Conservation (phyloP, 2,329 filamentous ascomycete genomes). For the Aspergillus fumigatus region DNA sequence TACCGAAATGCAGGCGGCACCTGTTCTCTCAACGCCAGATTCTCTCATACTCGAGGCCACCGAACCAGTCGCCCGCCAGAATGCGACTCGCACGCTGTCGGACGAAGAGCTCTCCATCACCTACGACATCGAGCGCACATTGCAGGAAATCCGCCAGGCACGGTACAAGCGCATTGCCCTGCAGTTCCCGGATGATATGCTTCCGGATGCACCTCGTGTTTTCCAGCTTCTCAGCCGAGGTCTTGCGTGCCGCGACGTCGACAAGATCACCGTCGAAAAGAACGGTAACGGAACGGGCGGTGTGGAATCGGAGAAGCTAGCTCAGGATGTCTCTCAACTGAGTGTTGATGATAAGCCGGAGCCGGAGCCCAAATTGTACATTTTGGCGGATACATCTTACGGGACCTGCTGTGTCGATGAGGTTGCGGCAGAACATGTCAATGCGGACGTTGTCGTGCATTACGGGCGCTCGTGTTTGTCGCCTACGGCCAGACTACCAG, state of each 20-base stretch:
- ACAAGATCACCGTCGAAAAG: conserved; percentile 9
- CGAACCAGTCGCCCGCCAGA: conserved; percentile 36
- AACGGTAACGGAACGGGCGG: conserved; percentile 12
- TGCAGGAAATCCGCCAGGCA: conserved; percentile 66
- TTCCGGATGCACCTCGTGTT: conserved; percentile 77
- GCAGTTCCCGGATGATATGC: conserved; percentile 95
- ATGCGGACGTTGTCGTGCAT: conserved; percentile 87
- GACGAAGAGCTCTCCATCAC: conserved; percentile 69
- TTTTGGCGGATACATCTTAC: conserved; percentile 93
- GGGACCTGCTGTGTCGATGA: conserved; percentile 97
- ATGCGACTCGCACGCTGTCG: conserved; percentile 36
- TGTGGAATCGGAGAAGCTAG: conserved; percentile 13
- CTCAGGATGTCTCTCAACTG: conserved; percentile 24
- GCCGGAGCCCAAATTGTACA: conserved; percentile 57
- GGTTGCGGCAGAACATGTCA: conserved; percentile 87
- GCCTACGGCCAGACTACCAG: conserved; percentile 78
- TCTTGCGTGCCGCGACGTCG: conserved; percentile 33
- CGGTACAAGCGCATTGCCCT: conserved; percentile 74
- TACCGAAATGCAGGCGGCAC: conserved; percentile 42
- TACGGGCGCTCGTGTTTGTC: conserved; percentile 91
- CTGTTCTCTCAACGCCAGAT: conserved; percentile 60
- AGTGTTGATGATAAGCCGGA: conserved; percentile 19
- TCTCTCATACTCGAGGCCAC: conserved; percentile 56
- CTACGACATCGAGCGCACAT: conserved; percentile 82
- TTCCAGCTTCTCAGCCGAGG: conserved; percentile 60